phyloP scores from a whole-genome alignment of 352 stramenopile species.

The Nothophytophthora sp. region DNA sequence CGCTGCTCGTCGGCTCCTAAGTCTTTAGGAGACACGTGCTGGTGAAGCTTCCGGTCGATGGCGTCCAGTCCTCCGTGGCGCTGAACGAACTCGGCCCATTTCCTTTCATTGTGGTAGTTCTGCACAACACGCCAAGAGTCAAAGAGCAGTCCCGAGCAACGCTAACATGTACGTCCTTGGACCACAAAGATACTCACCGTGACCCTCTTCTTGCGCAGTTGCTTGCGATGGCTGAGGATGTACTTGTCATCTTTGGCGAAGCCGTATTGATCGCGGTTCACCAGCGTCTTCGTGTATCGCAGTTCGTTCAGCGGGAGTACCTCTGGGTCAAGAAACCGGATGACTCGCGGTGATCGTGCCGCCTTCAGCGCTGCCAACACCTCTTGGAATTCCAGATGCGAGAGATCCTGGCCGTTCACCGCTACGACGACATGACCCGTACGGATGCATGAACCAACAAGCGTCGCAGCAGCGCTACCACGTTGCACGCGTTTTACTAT shows the following conservation, averaged over 20 bases:
- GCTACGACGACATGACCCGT: constrained; percentile 49
- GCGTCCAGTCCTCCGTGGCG: constrained; percentile 30
- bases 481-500: constrained; percentile 42
- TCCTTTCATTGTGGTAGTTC: constrained; percentile 42
- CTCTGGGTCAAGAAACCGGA: constrained; percentile 48
- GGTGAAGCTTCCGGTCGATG: constrained; percentile 31
- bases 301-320: constrained; percentile 35
- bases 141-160: neutral
- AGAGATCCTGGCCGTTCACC: constrained; percentile 46
- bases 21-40: neutral
- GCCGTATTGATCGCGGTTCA: constrained; percentile 60
- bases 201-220: constrained; percentile 38
- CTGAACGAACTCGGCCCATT: constrained; percentile 50
- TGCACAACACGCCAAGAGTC: constrained; percentile 1
- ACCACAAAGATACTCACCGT: constrained; percentile 14
- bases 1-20: neutral
- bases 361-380: constrained; percentile 32
- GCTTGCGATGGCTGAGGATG: constrained; percentile 47
- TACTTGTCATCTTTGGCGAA: constrained; percentile 65
- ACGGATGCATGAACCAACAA: constrained; percentile 26
- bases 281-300: constrained; percentile 29
- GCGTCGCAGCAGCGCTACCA: constrained; percentile 29
- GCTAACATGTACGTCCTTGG: neutral
- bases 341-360: constrained; percentile 25
- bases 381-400: constrained; percentile 28